Base-by-base conservation (phyloP, 2,329 filamentous ascomycete species). In the Fusarium nisikadoi region DNA sequence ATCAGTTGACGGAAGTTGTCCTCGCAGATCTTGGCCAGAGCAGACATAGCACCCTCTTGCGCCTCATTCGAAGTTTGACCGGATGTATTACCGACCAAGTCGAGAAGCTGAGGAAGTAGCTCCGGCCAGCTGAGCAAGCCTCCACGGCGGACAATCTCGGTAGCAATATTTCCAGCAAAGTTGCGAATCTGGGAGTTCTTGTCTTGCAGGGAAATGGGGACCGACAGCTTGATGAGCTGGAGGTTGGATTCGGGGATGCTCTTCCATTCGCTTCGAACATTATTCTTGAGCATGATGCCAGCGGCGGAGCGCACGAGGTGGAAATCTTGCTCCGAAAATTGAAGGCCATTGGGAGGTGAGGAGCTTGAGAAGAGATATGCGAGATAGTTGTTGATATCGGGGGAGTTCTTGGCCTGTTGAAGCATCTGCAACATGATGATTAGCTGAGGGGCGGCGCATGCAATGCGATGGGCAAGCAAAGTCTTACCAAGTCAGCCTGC, bases 351-450 rank as follows among this genome's bases (percentile, higher is more conserved):
- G 50, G 92, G 89, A 55, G 87, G 85, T 71, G 90, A 87, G 62
- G 89, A 81, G 76, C 89, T 94, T 67, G 93, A 94, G 82, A 97
- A 94, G 70, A 99, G 89, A 82, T 93, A 98, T 75, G 94, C 93
- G 47, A 99, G 91, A 82, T 99, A 99, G 84, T 98, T 98, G 86
- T 97, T 95, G 86, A 98, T 93, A 81, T 98, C 95, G 53, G 95
- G 95, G 16, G 93, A 96, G 57, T 87, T 85, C 81, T 94, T 97
- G 68, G 95, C 96, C 84, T 97, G 93, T 74, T 90, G 87, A 77
- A 99, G 93, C 94, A 98, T 97, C 96, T 98, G 77, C 57, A 68
- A 53, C 27, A 63, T 53, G 17, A 55, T 49, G 65, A 74, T 79
- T 70, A 79, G 76, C 55, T 65, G 27, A 38, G 17, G 54, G 49